A percentile compares a stretch with the other conserved stretches of the same genome.
Evolutionary conservation across 139 green algal genomes (phyloP).

Genomic region (Ostreobium quekettii): DNA sequence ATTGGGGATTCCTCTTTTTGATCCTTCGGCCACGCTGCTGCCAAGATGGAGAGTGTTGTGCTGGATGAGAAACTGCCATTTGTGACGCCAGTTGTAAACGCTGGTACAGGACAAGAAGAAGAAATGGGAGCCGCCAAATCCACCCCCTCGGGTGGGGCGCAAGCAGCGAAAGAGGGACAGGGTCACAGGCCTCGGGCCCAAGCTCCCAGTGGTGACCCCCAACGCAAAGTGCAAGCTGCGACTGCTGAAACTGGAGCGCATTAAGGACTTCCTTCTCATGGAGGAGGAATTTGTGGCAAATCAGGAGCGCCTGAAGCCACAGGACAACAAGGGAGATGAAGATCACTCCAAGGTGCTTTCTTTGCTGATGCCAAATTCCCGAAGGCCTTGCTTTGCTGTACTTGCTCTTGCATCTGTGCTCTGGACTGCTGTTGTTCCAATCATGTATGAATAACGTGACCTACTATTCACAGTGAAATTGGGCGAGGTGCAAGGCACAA

Average conservation of each 20-base stretch:
- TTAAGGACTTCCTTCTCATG: slow-evolving; percentile 99
- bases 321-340: slow-evolving; percentile 90
- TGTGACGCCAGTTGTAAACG: too few species aligned
- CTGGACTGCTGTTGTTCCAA: too few species aligned
- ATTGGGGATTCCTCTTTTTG: too few species aligned
- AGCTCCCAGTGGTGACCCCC: slow-evolving; percentile 85
- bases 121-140: slow-evolving; percentile 91
- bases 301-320: slow-evolving; percentile 83
- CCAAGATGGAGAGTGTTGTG: too few species aligned
- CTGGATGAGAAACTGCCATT: too few species aligned
- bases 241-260: slow-evolving; percentile 93
- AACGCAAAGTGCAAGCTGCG: slow-evolving; percentile 92
- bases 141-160: slow-evolving; percentile 84
- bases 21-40: too few species aligned
- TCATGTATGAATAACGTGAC: too few species aligned
- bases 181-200: slow-evolving; percentile 54
- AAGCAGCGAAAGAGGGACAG: slow-evolving; percentile 78
- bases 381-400: too few species aligned
- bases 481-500: too few species aligned
- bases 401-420: too few species aligned
- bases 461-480: too few species aligned
- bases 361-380: too few species aligned
- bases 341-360: slow-evolving; percentile 73
- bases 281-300: slow-evolving; percentile 98
- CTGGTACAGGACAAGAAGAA: slow-evolving; percentile 94